Conservation (phyloP, 1,139 yeast genomes). For the Candida freyschussii region DNA sequence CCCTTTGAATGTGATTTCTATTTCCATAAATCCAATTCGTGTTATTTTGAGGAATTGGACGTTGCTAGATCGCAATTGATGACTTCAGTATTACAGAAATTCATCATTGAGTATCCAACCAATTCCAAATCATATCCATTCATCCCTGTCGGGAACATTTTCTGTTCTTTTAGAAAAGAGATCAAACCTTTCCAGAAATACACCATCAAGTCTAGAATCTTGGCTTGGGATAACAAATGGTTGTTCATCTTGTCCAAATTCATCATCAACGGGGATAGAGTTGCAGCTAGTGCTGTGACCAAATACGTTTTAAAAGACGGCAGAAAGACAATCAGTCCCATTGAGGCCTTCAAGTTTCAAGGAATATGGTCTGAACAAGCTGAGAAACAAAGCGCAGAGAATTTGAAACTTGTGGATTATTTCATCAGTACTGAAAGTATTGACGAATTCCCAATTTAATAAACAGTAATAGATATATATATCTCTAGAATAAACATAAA, state of each 20-base stretch:
- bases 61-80: conserved; percentile 67
- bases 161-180: conserved; percentile 65
- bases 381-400: conserved; percentile 36
- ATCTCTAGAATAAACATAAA: too few relatives aligned
- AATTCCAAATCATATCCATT: conserved; percentile 53
- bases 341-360: conserved; percentile 48
- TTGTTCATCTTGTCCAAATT: conserved; percentile 65
- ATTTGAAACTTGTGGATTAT: conserved; percentile 32
- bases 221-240: conserved; percentile 92
- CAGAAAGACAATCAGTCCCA: conserved; percentile 66
- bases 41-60: conserved; percentile 83
- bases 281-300: conserved; percentile 59
- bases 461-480: too few relatives aligned
- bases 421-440: conserved; percentile 31
- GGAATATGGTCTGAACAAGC: conserved; percentile 54
- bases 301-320: conserved; percentile 78
- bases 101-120: conserved; percentile 38
- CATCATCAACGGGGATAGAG: conserved; percentile 37
- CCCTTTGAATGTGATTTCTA: conserved; percentile 82
- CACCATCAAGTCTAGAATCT: conserved; percentile 49
- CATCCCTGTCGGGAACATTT: conserved; percentile 74
- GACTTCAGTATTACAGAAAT: conserved; percentile 47
- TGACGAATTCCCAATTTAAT: conserved; percentile 24
- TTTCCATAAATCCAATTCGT: conserved; percentile 80
- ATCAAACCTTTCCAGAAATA: conserved; percentile 62